Evolutionary conservation across 345 rosid genomes (phyloP).

Genomic region (Noccaea bulbosa): DNA sequence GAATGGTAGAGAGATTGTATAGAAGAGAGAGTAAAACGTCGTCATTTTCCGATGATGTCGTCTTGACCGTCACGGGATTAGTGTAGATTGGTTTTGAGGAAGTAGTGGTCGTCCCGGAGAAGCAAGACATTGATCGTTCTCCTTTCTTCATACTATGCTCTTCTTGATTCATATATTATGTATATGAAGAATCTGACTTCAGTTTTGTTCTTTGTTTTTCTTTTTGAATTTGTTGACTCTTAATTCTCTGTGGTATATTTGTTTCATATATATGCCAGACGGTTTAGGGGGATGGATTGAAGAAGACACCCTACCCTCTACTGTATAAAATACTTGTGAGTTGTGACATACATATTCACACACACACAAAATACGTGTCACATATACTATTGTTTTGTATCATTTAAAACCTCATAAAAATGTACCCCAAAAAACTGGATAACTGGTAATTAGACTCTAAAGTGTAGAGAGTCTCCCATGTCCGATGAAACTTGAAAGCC

Average conservation of each 20-base stretch:
- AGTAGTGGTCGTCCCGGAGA: constrained; percentile 28
- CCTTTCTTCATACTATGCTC: constrained; percentile 39
- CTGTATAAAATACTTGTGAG: constrained; percentile 22
- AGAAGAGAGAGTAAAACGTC: constrained; percentile 52
- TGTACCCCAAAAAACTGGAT: too few relatives aligned
- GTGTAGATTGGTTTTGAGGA: constrained; percentile 37
- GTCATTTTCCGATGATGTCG: constrained; percentile 38
- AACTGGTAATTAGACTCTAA: too few relatives aligned
- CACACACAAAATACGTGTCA: neutral
- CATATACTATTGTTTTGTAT: neutral
- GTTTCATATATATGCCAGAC: constrained; percentile 26
- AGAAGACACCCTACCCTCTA: constrained; percentile 36
- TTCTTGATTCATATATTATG: constrained; percentile 39
- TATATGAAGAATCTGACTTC: constrained; percentile 14
- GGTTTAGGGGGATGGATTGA: constrained; percentile 15
- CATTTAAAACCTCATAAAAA: neutral
- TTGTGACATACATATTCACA: constrained; percentile 25
- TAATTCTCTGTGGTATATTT: constrained; percentile 11
- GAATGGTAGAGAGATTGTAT: constrained; percentile 59
- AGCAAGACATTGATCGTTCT: constrained; percentile 30
- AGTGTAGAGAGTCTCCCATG: too few relatives aligned
- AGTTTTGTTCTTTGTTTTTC: constrained; percentile 7
- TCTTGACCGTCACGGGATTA: constrained; percentile 1
- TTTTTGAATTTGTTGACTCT: neutral
- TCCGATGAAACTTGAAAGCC: too few relatives aligned